These are phyloP conservation scores for Colletotrichum simmondsii DNA, from an alignment of 2,329 filamentous ascomycete genomes.

Conservation along the genomic window DNA sequence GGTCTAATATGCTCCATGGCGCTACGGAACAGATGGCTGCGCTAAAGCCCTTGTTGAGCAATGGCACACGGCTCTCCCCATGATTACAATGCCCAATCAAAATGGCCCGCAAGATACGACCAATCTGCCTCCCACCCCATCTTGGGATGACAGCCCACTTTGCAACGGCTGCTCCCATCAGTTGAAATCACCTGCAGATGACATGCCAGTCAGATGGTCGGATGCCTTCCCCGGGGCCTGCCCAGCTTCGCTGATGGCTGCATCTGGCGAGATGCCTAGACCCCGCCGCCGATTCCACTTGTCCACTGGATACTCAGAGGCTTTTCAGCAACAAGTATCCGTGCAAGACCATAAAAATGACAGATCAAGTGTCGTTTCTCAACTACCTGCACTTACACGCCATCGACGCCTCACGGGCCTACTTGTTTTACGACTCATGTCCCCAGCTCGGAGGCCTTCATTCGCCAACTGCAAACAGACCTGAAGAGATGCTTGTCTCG, in stretches of 20 bases:
- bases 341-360: slow-evolving; percentile 23
- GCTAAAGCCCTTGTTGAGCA: slow-evolving; percentile 29
- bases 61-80: slow-evolving; percentile 15
- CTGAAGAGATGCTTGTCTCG: slow-evolving; percentile 14
- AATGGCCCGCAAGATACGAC: slow-evolving; percentile 3
- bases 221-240: slow-evolving; percentile 33
- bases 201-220: slow-evolving; percentile 24
- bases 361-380: slow-evolving; percentile 30
- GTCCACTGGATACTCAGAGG: not conserved
- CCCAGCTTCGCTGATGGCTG: slow-evolving; percentile 6
- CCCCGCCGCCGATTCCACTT: not conserved
- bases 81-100: slow-evolving; percentile 17
- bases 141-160: slow-evolving; percentile 18
- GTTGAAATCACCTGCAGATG: slow-evolving; percentile 26
- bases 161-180: slow-evolving; percentile 29
- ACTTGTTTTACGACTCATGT: not conserved
- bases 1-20: slow-evolving; percentile 15
- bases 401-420: slow-evolving; percentile 11
- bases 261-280: slow-evolving; percentile 12
- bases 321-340: not conserved
- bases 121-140: not conserved
- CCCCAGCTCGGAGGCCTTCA: not conserved
- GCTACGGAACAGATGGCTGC: not conserved
- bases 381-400: slow-evolving; percentile 10
- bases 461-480: not conserved